Conservation (phyloP, 768 basidiomycete species). For the Russula sp. region DNA sequence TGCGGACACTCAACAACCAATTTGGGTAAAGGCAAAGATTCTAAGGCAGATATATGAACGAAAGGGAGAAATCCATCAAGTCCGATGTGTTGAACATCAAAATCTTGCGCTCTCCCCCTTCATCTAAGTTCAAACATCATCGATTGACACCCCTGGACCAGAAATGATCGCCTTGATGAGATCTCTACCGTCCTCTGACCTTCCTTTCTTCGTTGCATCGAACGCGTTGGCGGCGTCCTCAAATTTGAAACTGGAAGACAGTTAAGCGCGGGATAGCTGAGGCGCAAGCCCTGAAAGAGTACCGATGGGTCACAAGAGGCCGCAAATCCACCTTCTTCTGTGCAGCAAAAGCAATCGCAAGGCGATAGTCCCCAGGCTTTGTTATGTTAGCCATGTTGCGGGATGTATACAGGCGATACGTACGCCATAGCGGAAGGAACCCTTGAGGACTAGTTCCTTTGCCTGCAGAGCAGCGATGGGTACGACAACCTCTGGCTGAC, state of each 20-base stretch:
- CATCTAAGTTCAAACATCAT: conserved; percentile 29
- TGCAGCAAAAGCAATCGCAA: conserved; percentile 78
- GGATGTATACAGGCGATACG: conserved; percentile 22
- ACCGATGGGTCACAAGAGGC: conserved; percentile 86
- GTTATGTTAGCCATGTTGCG: conserved; percentile 1
- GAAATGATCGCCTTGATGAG: conserved; percentile 89
- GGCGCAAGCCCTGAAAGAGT: conserved; percentile 17
- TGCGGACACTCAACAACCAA: not conserved
- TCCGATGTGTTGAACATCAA: not conserved
- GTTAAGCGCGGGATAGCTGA: not conserved
- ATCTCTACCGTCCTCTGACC: conserved; percentile 77
- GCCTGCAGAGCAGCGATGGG: conserved; percentile 61
- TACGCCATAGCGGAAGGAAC: conserved; percentile 89
- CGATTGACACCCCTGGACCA: conserved; percentile 56
- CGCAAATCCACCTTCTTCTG: conserved; percentile 80
- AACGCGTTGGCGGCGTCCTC: conserved; percentile 74
- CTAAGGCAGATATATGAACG: not conserved
- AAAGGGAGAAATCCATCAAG: not conserved
- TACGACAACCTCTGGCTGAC: conserved; percentile 63
- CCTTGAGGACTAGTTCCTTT: conserved; percentile 78
- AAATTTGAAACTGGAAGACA: conserved; percentile 54
- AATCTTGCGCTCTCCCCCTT: not conserved
- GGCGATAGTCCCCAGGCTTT: conserved; percentile 77
- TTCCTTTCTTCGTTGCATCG: conserved; percentile 69
- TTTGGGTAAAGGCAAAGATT: not conserved